Evolutionary conservation across 1,284 basidiomycete species (phyloP), one percentile per base, ranked within the genome.

Genomic region (Afroboletus lepidellus): DNA sequence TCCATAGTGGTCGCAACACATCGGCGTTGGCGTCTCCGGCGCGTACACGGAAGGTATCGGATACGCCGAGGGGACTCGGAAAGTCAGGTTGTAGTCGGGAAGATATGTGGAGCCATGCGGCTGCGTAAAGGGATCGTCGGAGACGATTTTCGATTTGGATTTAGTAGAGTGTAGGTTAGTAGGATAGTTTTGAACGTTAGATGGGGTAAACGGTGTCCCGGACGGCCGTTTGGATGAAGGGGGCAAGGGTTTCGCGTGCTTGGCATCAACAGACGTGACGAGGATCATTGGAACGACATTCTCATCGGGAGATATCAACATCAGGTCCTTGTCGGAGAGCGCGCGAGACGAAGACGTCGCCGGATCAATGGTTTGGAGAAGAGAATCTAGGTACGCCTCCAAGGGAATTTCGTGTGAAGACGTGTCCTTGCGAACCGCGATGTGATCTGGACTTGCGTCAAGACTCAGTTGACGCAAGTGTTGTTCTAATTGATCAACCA

Each of bases 261-360:
- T 65, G 27, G 66, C 57, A 13, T 55, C 64, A 15, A 55, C 64
- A 30, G 64, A 69, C 5, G 64, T 69, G 53, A 66, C 39, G 18
- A 66, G 33, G 38, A 66, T 67, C 50, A 47, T 55, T 1, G 64
- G 64, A n/a, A 61, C 46, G 20, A 27, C 23, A 3, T 53, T 48
- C 27, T 61, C 44, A n/a, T 51, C 38, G 18, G 30, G 13, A n/a
- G 27, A 25, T 20, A 1, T 6, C 2, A 36, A 29, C 1, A 23
- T 27, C 12, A 21, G 7, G 30, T 33, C 43, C 3, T 18, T 18
- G 6, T 33, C 41, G 13, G 32, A 42, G 25, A 12, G 21, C 15
- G 6, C 12, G 15, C 8, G 33, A 18, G 38, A 7, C 7, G 59
- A 38, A 30, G 50, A 48, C 24, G n/a, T 29, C 29, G 18, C 41